These are phyloP conservation scores for Oryza australiensis DNA, from an alignment of 176 grass and related monocot genomes.

Conservation along the genomic window DNA sequence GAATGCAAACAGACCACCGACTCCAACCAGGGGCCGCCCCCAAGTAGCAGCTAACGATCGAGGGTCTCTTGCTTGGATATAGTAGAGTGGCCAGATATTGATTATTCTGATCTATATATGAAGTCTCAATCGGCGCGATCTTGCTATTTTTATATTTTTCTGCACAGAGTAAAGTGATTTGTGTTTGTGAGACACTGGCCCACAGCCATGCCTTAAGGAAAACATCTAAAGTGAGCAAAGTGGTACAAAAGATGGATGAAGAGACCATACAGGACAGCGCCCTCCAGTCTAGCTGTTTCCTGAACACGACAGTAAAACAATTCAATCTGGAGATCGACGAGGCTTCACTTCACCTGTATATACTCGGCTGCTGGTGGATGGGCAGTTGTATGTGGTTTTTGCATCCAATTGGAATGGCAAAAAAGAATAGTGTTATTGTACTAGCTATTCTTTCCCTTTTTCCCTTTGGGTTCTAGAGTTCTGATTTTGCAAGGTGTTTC, in stretches of 20 bases:
- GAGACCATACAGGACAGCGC: conserved; percentile 18
- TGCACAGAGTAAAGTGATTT: conserved; percentile 16
- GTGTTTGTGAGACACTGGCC: conserved; percentile 28
- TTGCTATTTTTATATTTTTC: conserved; percentile 24
- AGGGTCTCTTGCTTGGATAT: conserved; percentile 97
- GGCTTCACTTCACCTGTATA: conserved; percentile 57
- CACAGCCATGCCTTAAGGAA: conserved; percentile 12
- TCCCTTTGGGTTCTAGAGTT: conserved; percentile 26
- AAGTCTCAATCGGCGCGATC: conserved; percentile 35
- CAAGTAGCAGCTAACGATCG: conserved; percentile 75
- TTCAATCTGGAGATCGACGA: conserved; percentile 29
- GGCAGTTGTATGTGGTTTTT: conserved; percentile 30
- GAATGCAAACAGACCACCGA: conserved; percentile 98
- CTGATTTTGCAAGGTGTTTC: conserved; percentile 44
- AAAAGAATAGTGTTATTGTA: conserved; percentile 55
- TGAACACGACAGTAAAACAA: conserved; percentile 7
- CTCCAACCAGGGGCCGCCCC: conserved; percentile 90
- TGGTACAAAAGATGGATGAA: conserved; percentile 17
- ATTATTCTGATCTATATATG: conserved; percentile 45
- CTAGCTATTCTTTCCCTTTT: conserved; percentile 52
- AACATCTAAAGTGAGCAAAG: conserved; percentile 35
- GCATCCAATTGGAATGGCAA: conserved; percentile 49
- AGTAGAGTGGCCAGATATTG: conserved; percentile 44
- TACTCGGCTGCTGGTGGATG: conserved; percentile 51
- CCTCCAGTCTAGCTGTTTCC: neutral